Percentiles rank a stretch among this genome's conserved stretches.
phyloP scores from a whole-genome alignment of 2,329 filamentous ascomycete species.

The Thielaviopsis musarum region DNA sequence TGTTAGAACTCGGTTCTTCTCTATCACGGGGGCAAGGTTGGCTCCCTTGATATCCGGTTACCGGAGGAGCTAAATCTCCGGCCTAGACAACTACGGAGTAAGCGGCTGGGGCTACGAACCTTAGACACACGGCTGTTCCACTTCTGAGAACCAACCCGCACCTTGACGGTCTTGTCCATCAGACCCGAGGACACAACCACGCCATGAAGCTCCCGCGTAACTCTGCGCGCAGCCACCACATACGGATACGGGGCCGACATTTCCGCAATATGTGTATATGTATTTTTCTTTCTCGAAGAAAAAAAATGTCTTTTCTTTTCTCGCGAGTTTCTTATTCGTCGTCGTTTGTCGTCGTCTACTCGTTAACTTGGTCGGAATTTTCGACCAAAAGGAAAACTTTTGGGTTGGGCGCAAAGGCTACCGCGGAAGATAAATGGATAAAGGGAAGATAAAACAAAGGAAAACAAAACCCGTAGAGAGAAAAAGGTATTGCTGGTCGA shows the following conservation, averaged over 20 bases:
- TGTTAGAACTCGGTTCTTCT: neutral
- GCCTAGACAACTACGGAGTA: no score
- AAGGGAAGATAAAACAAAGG: neutral
- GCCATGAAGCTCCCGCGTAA: constrained; percentile 39
- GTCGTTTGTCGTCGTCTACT: neutral
- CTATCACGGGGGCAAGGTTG: neutral
- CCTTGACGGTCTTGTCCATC: constrained; percentile 67
- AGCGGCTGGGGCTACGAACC: constrained; percentile 25
- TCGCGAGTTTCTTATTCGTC: neutral
- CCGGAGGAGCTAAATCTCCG: no score
- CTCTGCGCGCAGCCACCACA: constrained; percentile 23
- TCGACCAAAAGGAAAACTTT: neutral
- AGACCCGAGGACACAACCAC: constrained; percentile 63
- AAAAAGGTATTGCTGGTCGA: neutral
- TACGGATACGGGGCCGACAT: constrained; percentile 23
- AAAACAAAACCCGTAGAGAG: neutral
- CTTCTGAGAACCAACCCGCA: constrained; percentile 50
- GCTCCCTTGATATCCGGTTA: no score
- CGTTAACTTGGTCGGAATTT: neutral
- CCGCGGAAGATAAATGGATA: neutral
- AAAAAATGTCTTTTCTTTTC: neutral
- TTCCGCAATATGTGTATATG: neutral
- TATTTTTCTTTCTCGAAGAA: neutral
- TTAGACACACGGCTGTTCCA: constrained; percentile 62
- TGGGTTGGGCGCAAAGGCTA: neutral